Evolutionary conservation across 768 basidiomycete species (phyloP).

Genomic region (Lenzites betulinus): DNA sequence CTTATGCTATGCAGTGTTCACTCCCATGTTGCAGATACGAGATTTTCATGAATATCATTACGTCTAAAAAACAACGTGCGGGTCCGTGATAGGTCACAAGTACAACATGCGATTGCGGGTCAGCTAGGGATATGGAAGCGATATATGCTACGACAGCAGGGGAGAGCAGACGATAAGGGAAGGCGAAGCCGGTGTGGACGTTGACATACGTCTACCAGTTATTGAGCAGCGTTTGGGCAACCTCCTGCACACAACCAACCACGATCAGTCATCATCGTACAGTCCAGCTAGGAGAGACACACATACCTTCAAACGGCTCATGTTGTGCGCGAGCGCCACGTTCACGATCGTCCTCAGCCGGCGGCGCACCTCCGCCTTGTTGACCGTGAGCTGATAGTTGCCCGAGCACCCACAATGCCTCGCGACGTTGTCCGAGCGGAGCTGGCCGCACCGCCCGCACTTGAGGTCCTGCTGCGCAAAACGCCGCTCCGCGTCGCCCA

Average conservation of each 20-base stretch:
- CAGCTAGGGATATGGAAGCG: neutral
- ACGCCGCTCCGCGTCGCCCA: slow-evolving; percentile 66
- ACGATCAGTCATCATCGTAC: neutral
- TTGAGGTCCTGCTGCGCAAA: slow-evolving; percentile 90
- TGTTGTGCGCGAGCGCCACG: slow-evolving; percentile 73
- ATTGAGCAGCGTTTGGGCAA: slow-evolving; percentile 40
- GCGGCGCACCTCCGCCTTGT: slow-evolving; percentile 69
- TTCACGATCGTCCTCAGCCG: slow-evolving; percentile 83
- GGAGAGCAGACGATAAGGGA: no score
- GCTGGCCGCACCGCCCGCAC: slow-evolving; percentile 87
- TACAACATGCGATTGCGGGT: slow-evolving; percentile 21
- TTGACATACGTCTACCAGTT: slow-evolving; percentile 33
- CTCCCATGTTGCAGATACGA: no score
- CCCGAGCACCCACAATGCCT: slow-evolving; percentile 89
- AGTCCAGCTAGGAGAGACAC: neutral
- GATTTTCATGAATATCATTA: neutral
- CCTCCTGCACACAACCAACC: slow-evolving; percentile 33
- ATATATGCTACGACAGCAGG: slow-evolving; percentile 8
- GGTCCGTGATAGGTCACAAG: slow-evolving; percentile 3
- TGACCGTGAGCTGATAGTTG: slow-evolving; percentile 70
- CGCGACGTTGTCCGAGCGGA: slow-evolving; percentile 87
- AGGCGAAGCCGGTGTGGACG: neutral
- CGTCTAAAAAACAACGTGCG: neutral
- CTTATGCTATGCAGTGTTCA: no score
- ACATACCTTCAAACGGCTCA: slow-evolving; percentile 66